A percentile compares a stretch with the other conserved stretches of the same genome.
Conservation (phyloP, 257 asterid species). For the Solanum megistacrolobum region DNA sequence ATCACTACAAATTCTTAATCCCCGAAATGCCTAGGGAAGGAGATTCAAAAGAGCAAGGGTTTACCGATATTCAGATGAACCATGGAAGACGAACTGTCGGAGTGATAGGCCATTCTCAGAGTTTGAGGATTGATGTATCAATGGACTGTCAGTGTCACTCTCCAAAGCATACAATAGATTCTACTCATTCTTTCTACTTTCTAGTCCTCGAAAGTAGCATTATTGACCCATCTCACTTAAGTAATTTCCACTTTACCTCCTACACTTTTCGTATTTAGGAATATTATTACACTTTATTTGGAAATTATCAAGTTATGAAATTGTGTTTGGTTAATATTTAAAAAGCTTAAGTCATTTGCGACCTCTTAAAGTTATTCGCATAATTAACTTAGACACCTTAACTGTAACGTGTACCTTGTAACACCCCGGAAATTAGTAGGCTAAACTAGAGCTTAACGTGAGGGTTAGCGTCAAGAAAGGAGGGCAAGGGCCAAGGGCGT, state of each 20-base stretch:
- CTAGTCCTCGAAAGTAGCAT: background rate
- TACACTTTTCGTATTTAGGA: background rate
- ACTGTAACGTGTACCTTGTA: too few species aligned
- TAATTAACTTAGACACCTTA: too few species aligned
- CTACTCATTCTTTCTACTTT: background rate
- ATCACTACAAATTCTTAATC: background rate
- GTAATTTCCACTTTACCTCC: background rate
- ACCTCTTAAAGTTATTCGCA: too few species aligned
- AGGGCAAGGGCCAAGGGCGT: too few species aligned
- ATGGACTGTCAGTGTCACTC: background rate
- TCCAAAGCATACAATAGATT: background rate
- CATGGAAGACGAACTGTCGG: constrained; percentile 28
- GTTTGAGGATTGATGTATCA: background rate
- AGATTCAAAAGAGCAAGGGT: background rate
- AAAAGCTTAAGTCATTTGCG: too few species aligned
- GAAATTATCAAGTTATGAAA: background rate
- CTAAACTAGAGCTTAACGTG: too few species aligned
- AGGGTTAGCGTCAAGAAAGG: too few species aligned
- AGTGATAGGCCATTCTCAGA: constrained; percentile 22
- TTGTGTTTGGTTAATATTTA: too few species aligned
- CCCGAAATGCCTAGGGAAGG: background rate
- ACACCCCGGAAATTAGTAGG: too few species aligned
- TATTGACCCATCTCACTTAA: background rate
- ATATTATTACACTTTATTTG: background rate
- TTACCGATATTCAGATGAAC: constrained; percentile 66